phyloP scores from a whole-genome alignment of 805 yeast species.

The Tetrapisispora taiwanensis region DNA sequence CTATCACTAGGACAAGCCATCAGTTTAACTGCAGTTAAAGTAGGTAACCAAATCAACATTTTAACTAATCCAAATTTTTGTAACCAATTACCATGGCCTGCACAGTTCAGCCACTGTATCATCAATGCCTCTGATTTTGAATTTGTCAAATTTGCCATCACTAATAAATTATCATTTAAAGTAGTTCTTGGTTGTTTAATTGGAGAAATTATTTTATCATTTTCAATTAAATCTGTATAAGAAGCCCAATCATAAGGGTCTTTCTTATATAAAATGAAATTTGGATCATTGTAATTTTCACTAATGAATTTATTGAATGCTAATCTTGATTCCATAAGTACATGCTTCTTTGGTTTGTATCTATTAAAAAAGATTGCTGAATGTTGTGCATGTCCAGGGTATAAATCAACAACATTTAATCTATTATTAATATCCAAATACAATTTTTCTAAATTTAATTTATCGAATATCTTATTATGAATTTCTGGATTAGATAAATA shows the following conservation, averaged over 20 bases:
- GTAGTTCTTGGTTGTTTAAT: conserved; percentile 28
- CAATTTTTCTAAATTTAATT: conserved; percentile 32
- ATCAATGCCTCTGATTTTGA: conserved; percentile 52
- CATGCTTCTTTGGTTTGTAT: conserved; percentile 52
- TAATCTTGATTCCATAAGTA: conserved; percentile 46
- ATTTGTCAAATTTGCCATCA: conserved; percentile 49
- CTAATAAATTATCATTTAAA: conserved; percentile 45
- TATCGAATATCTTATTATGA: conserved; percentile 35
- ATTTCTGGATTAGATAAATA: conserved; percentile 17
- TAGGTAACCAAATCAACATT: conserved; percentile 60
- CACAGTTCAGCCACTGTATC: conserved; percentile 66
- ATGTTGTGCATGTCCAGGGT: conserved; percentile 50
- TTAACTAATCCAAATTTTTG: conserved; percentile 63
- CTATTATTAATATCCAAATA: conserved; percentile 26
- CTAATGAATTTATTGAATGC: conserved; percentile 8
- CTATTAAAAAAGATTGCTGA: conserved; percentile 52
- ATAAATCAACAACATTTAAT: conserved; percentile 48
- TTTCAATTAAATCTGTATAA: conserved; percentile 38
- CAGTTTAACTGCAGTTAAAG: conserved; percentile 50
- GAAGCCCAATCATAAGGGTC: conserved; percentile 68
- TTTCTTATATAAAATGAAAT: conserved; percentile 26
- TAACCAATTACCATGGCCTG: conserved; percentile 63
- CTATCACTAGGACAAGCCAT: conserved; percentile 43
- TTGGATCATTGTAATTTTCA: conserved; percentile 8
- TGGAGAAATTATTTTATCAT: conserved; percentile 37